These are phyloP conservation scores for Lactarius trivialis DNA, from an alignment of 768 basidiomycete genomes.

Conservation along the genomic window DNA sequence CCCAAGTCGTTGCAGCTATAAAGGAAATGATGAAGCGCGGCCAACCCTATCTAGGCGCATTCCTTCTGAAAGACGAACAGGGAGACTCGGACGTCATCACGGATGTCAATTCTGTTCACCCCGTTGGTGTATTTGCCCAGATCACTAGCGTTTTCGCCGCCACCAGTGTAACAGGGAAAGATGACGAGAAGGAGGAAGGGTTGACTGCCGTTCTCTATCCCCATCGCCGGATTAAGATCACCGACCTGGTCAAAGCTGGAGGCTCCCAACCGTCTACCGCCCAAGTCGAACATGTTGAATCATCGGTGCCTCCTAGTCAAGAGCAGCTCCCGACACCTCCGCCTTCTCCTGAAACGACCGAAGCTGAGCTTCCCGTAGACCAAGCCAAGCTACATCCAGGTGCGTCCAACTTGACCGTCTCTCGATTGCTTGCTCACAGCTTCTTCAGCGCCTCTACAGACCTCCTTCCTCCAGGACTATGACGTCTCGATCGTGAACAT, in stretches of 20 bases:
- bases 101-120: slow-evolving; percentile 79
- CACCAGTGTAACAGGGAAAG: slow-evolving; percentile 46
- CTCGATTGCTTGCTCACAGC: slow-evolving; percentile 10
- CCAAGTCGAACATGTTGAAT: slow-evolving; percentile 29
- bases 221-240: slow-evolving; percentile 83
- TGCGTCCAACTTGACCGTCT: not conserved
- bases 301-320: slow-evolving; percentile 34
- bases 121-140: slow-evolving; percentile 94
- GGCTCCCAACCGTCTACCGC: slow-evolving; percentile 33
- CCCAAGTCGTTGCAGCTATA: slow-evolving; percentile 85
- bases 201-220: slow-evolving; percentile 95
- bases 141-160: slow-evolving; percentile 89
- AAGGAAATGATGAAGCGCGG: slow-evolving; percentile 96
- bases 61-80: slow-evolving; percentile 90
- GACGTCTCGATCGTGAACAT: slow-evolving; percentile 85
- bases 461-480: slow-evolving; percentile 76
- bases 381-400: slow-evolving; percentile 20
- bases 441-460: slow-evolving; percentile 57
- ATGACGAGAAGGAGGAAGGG: slow-evolving; percentile 76
- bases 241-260: slow-evolving; percentile 73
- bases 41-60: slow-evolving; percentile 95
- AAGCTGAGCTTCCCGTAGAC: slow-evolving; percentile 7
- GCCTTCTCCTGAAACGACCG: slow-evolving; percentile 27
- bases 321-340: slow-evolving; percentile 43
- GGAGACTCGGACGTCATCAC: slow-evolving; percentile 90